These are phyloP conservation scores for Cydonia oblonga DNA, from an alignment of 331 rosid species.

Conservation along the genomic window DNA sequence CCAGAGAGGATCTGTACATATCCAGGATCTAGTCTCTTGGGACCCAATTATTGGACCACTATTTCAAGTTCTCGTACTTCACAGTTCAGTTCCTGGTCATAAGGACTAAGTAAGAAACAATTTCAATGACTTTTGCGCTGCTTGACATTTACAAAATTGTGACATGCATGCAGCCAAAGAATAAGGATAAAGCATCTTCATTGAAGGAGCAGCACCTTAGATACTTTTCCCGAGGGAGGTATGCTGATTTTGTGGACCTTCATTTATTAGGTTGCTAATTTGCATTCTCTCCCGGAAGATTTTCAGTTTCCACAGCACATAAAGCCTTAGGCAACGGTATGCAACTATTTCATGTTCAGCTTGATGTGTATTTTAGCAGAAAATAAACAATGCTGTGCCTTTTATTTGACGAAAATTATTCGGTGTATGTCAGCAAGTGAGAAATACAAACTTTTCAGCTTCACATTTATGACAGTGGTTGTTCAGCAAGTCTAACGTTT, in stretches of 20 bases:
- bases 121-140: neutral
- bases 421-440: neutral
- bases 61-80: neutral
- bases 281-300: conserved; percentile 73
- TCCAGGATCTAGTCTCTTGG: neutral
- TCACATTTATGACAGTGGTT: neutral
- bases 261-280: conserved; percentile 61
- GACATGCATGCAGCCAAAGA: conserved; percentile 42
- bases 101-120: neutral
- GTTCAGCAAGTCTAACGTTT: neutral
- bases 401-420: neutral
- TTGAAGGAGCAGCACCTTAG: conserved; percentile 66
- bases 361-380: neutral
- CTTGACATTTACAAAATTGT: conserved; percentile 8
- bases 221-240: conserved; percentile 87
- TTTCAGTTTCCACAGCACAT: conserved; percentile 69
- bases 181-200: conserved; percentile 52
- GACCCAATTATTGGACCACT: neutral
- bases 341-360: neutral
- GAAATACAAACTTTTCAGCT: neutral
- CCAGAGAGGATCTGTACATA: neutral
- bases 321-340: conserved; percentile 79
- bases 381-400: neutral
- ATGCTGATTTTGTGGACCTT: conserved; percentile 18
- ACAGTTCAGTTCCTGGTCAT: neutral